phyloP scores from a whole-genome alignment of 179 eudicot genomes.

The Nepenthes alata region DNA sequence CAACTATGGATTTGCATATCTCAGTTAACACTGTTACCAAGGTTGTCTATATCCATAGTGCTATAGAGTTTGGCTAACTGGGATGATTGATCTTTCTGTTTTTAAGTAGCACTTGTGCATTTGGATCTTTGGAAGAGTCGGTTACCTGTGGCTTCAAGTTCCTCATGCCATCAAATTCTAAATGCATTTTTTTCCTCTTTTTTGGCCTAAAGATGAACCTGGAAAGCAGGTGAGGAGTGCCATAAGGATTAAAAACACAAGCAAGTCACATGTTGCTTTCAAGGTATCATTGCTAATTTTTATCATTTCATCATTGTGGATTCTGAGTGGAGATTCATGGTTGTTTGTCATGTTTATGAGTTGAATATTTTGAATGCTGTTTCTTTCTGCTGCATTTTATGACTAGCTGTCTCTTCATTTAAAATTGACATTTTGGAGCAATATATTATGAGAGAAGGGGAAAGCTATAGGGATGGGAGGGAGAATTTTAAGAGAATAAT shows the following conservation, averaged over 20 bases:
- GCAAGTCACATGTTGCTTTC: slow-evolving; percentile 49
- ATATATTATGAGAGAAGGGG: not conserved
- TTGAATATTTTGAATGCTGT: not conserved
- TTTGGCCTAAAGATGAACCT: slow-evolving; percentile 28
- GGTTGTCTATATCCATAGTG: too few species aligned
- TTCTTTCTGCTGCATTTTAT: not conserved
- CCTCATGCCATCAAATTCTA: not conserved
- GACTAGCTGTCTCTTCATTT: too few species aligned
- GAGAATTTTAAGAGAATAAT: too few species aligned
- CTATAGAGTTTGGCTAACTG: not conserved
- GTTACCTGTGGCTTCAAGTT: not conserved
- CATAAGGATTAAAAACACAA: slow-evolving; percentile 37
- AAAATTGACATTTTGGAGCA: not conserved
- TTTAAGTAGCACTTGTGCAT: not conserved
- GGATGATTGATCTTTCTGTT: not conserved
- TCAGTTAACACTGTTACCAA: too few species aligned
- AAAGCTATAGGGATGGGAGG: not conserved
- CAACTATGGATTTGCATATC: too few species aligned
- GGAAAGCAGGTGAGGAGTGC: slow-evolving; percentile 53
- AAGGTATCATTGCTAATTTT: slow-evolving; percentile 23
- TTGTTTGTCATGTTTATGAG: not conserved
- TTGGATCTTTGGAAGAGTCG: not conserved
- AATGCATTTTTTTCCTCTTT: not conserved
- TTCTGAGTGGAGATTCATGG: not conserved
- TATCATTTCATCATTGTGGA: too few species aligned